Evolutionary conservation across 2,329 filamentous ascomycete genomes (phyloP).

Genomic region (Neopestalotiopsis sp.): DNA sequence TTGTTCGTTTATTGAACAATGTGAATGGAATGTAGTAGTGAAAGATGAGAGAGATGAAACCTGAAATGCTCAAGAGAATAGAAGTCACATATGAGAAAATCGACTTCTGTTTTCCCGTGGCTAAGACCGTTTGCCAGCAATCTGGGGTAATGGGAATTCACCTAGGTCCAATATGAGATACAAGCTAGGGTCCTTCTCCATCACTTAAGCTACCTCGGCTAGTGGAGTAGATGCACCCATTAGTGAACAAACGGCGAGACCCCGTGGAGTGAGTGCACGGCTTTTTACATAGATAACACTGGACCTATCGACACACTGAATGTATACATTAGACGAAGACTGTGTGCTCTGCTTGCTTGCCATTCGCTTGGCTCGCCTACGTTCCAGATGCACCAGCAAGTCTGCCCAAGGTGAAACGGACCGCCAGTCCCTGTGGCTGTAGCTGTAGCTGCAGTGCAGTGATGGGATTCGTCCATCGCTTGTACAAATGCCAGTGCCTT

Average conservation of each 20-base stretch:
- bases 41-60: too few relatives aligned
- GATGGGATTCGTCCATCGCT: neutral
- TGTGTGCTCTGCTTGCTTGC: neutral
- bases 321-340: neutral
- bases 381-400: neutral
- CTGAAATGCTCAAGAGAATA: too few relatives aligned
- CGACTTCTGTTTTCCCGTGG: too few relatives aligned
- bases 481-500: neutral
- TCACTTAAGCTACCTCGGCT: constrained; percentile 5
- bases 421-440: neutral
- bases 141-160: neutral
- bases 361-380: neutral
- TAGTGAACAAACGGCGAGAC: neutral
- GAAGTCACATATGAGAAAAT: neutral
- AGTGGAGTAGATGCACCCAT: neutral
- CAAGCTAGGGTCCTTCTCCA: neutral
- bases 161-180: neutral
- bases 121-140: too few relatives aligned
- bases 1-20: too few relatives aligned
- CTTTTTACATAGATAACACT: neutral
- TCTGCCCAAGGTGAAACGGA: neutral
- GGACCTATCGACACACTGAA: neutral
- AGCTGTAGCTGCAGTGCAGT: too few relatives aligned
- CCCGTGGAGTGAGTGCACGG: neutral
- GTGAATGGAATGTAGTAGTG: too few relatives aligned